Conservation (phyloP, 2,329 filamentous ascomycete genomes). For the Tolypocladium sp. region DNA sequence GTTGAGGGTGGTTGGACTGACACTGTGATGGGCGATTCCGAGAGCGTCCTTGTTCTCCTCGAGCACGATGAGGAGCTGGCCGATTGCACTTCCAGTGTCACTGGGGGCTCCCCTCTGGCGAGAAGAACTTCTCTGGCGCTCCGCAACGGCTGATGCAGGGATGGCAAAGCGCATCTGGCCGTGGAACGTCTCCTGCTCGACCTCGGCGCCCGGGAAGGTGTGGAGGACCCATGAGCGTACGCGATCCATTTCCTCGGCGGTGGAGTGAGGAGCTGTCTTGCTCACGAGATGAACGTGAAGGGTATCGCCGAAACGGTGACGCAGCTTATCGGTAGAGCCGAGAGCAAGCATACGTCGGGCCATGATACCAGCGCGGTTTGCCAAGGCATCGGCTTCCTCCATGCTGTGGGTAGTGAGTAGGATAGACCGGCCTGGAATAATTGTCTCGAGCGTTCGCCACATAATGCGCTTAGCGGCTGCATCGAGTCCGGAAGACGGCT, state of each 20-base stretch:
- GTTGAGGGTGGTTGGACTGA: conserved; percentile 78
- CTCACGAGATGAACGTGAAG: conserved; percentile 78
- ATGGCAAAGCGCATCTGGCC: conserved; percentile 83
- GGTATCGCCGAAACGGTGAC: conserved; percentile 66
- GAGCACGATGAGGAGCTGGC: conserved; percentile 59
- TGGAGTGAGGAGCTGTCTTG: conserved; percentile 63
- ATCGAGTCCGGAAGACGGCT: conserved; percentile 82
- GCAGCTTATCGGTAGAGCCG: conserved; percentile 63
- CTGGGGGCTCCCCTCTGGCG: background rate
- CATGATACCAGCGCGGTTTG: conserved; percentile 76
- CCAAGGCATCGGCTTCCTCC: conserved; percentile 90
- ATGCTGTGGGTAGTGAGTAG: conserved; percentile 89
- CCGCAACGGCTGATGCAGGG: background rate
- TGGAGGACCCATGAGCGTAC: conserved; percentile 57
- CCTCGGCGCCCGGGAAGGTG: conserved; percentile 53
- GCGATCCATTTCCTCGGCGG: conserved; percentile 54
- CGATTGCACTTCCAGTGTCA: conserved; percentile 41
- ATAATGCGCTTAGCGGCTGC: conserved; percentile 85
- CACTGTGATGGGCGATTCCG: conserved; percentile 76
- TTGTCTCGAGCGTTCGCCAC: conserved; percentile 74
- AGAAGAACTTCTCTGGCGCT: conserved; percentile 36
- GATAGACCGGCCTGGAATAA: conserved; percentile 67
- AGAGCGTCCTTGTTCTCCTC: conserved; percentile 61
- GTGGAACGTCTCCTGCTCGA: conserved; percentile 71
- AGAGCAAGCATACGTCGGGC: conserved; percentile 78